phyloP scores from a whole-genome alignment of 1,139 yeast species.

The Zygoascus sp. region DNA sequence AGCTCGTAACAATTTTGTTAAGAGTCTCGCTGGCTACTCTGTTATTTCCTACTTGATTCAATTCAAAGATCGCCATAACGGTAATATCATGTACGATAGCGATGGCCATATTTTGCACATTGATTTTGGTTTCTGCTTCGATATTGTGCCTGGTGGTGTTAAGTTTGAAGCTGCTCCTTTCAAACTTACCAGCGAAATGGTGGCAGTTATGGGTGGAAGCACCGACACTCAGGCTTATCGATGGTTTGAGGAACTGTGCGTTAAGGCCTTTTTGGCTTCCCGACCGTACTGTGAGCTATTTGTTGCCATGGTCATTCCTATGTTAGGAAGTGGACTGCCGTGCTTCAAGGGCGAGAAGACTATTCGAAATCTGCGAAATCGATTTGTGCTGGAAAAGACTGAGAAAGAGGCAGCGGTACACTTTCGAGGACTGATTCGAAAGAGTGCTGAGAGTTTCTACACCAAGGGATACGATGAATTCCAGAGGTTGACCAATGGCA shows the following conservation, averaged over 20 bases:
- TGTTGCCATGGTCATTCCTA: slow-evolving; percentile 79
- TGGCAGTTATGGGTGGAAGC: slow-evolving; percentile 88
- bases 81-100: slow-evolving; percentile 96
- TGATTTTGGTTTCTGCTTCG: slow-evolving; percentile 98
- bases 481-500: slow-evolving; percentile 93
- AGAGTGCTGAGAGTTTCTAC: slow-evolving; percentile 80
- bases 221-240: slow-evolving; percentile 78
- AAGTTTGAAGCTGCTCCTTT: slow-evolving; percentile 97
- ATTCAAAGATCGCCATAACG: slow-evolving; percentile 97
- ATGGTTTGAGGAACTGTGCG: slow-evolving; percentile 94
- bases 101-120: slow-evolving; percentile 93
- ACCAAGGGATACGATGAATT: slow-evolving; percentile 97
- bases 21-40: slow-evolving; percentile 93
- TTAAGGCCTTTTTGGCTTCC: slow-evolving; percentile 85
- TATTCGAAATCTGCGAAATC: slow-evolving; percentile 63
- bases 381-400: slow-evolving; percentile 76
- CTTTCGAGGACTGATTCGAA: slow-evolving; percentile 70
- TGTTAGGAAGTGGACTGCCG: slow-evolving; percentile 94
- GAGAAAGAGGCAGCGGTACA: slow-evolving; percentile 82
- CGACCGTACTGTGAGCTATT: slow-evolving; percentile 88
- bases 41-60: slow-evolving; percentile 88
- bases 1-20: slow-evolving; percentile 88
- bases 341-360: slow-evolving; percentile 86
- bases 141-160: slow-evolving; percentile 98
- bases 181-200: slow-evolving; percentile 95